Percentiles rank a stretch among this genome's conserved stretches.
These are phyloP conservation scores for Trametes villosa DNA, from an alignment of 768 basidiomycete genomes.

Conservation along the genomic window DNA sequence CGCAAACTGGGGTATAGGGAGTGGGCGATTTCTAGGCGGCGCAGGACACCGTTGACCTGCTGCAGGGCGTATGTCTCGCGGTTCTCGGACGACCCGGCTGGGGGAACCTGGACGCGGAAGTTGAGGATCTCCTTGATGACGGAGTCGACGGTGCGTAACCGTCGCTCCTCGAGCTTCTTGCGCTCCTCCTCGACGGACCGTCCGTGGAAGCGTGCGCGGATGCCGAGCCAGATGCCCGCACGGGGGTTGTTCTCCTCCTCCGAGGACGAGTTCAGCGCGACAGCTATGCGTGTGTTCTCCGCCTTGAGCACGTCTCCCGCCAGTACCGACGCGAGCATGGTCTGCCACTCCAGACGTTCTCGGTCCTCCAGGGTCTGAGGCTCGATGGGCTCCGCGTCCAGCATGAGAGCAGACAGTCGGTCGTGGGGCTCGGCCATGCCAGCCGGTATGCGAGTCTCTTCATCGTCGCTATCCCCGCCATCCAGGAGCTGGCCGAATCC, in stretches of 20 bases:
- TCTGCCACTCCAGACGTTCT: slow-evolving; percentile 93
- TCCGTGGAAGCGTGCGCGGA: slow-evolving; percentile 85
- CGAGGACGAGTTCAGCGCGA: slow-evolving; percentile 68
- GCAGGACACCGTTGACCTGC: slow-evolving; percentile 68
- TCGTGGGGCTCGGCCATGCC: slow-evolving; percentile 52
- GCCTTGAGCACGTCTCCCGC: slow-evolving; percentile 93
- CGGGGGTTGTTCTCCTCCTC: slow-evolving; percentile 72
- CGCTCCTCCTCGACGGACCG: slow-evolving; percentile 83
- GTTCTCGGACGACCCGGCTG: slow-evolving; percentile 40
- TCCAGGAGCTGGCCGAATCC: slow-evolving; percentile 71
- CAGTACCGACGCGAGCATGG: slow-evolving; percentile 91
- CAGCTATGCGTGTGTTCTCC: slow-evolving; percentile 91
- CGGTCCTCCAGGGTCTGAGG: slow-evolving; percentile 74
- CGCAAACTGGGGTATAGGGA: slow-evolving; percentile 86
- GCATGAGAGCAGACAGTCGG: slow-evolving; percentile 52
- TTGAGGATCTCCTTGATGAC: slow-evolving; percentile 82
- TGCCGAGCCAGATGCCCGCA: slow-evolving; percentile 84
- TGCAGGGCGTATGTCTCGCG: slow-evolving; percentile 53
- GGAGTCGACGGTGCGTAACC: slow-evolving; percentile 78
- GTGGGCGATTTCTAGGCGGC: slow-evolving; percentile 79
- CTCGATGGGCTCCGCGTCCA: slow-evolving; percentile 66
- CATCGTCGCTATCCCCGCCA: slow-evolving; percentile 78
- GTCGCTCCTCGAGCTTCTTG: slow-evolving; percentile 78
- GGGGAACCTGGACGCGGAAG: slow-evolving; percentile 64
- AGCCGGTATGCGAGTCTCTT: slow-evolving; percentile 54